Base-by-base conservation (phyloP, 768 basidiomycete species). In the Erythrobasidium yunnanense region DNA sequence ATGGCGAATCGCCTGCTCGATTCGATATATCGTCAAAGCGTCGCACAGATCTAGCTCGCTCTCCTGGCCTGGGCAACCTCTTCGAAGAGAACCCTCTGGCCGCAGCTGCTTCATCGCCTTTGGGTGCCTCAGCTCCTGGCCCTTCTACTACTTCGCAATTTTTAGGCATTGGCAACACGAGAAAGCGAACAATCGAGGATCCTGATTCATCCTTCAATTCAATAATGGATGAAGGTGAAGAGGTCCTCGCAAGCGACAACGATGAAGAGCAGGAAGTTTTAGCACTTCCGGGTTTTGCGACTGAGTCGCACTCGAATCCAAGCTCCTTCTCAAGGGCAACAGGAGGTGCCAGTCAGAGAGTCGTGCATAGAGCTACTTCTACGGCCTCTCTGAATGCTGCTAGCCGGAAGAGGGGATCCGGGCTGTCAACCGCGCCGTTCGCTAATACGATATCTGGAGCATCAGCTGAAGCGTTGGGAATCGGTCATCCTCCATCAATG, bases 131-230 rank as follows among this genome's bases (percentile, higher is more conserved):
- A 42, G 38, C 11, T 11, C 38, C 38, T n/a, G n/a, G n/a, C n/a
- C n/a, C n/a, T n/a, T n/a, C n/a, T n/a, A n/a, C n/a, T n/a, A n/a
- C n/a, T 42, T 42, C 38, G 38, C 38, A 42, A n/a, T n/a, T n/a
- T n/a, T 42, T 42, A 11, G 38, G 38, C 38, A 42, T 11, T n/a
- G 11, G 38, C 38, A 42, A n/a, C n/a, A n/a, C n/a, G 27, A n/a
- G 57, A 17, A 60, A 63, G 33, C 46, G 60, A 63, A 35, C 25
- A 18, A 63, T 63, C 15, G 42, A 49, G 49, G 60, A 63, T 51
- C 32, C 60, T 15, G 60, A 63, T 38, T 50, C 60, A 18, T 47
- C 42, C 33, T 63, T 63, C 60, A 63, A 27, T 18, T 35, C 34
- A 30, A 11, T n/a, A 11, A n/a, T 42, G 38, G n/a, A 42, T n/a